phyloP scores from a whole-genome alignment of 345 rosid species.

The Tarenaya hassleriana region DNA sequence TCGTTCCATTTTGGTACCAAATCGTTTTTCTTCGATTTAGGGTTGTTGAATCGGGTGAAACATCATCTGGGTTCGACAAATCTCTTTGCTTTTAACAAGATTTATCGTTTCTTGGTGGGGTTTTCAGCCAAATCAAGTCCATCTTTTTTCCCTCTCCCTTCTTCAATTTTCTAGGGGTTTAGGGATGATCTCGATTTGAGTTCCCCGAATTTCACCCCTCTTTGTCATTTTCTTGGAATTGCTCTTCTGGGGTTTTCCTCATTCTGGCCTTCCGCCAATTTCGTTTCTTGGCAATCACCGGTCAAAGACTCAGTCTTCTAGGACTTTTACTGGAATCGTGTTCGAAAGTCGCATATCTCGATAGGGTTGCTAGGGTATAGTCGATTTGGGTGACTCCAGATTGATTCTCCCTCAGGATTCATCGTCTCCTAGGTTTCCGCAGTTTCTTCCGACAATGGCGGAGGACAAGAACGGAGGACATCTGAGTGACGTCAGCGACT shows the following conservation, averaged over 20 bases:
- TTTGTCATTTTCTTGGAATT: too few species aligned
- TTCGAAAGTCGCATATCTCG: too few species aligned
- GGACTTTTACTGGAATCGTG: background rate
- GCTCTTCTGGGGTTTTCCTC: too few species aligned
- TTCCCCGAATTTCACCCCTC: constrained; percentile 11
- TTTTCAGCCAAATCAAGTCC: too few species aligned
- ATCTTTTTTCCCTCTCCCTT: background rate
- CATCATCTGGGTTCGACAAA: background rate
- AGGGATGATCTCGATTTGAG: constrained; percentile 2
- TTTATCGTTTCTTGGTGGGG: too few species aligned
- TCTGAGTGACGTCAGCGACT: constrained; percentile 50
- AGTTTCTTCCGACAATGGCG: constrained; percentile 40
- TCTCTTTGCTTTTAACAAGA: background rate
- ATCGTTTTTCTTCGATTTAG: constrained; percentile 5
- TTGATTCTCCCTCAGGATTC: background rate
- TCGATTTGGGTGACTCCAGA: constrained; percentile 8
- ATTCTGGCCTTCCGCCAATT: too few species aligned
- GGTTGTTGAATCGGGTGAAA: background rate
- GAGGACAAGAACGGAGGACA: constrained; percentile 51
- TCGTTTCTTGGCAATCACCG: too few species aligned
- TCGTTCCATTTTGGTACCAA: constrained; percentile 10
- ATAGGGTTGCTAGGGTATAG: too few species aligned
- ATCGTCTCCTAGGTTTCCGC: background rate
- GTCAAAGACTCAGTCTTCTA: too few species aligned
- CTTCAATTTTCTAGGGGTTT: constrained; percentile 13